These are phyloP conservation scores for Xylaria sp. DNA, from an alignment of 2,329 filamentous ascomycete genomes.

Conservation along the genomic window DNA sequence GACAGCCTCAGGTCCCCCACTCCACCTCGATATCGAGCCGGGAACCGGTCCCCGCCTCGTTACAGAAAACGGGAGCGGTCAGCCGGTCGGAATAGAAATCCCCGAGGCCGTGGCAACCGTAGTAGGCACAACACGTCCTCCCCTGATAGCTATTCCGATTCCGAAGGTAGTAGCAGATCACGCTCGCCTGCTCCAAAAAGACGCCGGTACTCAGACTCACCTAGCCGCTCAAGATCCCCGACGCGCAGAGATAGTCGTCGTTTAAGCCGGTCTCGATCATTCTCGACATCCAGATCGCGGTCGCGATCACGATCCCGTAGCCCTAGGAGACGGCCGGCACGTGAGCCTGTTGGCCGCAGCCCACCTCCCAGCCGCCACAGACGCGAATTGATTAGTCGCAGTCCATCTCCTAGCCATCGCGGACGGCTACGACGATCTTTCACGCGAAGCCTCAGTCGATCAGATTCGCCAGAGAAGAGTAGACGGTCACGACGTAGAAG, in stretches of 20 bases:
- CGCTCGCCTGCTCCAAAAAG: constrained; percentile 61
- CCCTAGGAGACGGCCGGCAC: constrained; percentile 50
- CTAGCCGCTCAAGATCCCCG: constrained; percentile 58
- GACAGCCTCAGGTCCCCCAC: constrained; percentile 45
- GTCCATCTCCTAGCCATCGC: constrained; percentile 51
- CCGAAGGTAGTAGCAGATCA: constrained; percentile 44
- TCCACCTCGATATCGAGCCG: constrained; percentile 44
- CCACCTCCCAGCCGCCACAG: constrained; percentile 50
- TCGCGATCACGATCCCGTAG: constrained; percentile 53
- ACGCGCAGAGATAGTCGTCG: constrained; percentile 55
- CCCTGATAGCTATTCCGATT: constrained; percentile 42
- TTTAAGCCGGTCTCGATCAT: constrained; percentile 53
- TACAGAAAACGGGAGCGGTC: constrained; percentile 50
- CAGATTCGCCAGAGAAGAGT: constrained; percentile 39
- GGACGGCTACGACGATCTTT: constrained; percentile 52
- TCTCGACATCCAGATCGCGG: constrained; percentile 51
- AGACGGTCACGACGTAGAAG: constrained; percentile 42
- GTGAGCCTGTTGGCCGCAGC: constrained; percentile 51
- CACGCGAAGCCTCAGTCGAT: constrained; percentile 50
- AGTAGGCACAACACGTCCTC: constrained; percentile 49
- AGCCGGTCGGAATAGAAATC: constrained; percentile 42
- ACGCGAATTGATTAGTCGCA: constrained; percentile 52
- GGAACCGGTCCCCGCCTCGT: constrained; percentile 46
- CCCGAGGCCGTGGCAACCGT: constrained; percentile 42
- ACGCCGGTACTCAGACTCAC: constrained; percentile 61